Base-by-base conservation (phyloP, 208 protist species). In the Acanthamoeba rhysodes region DNA sequence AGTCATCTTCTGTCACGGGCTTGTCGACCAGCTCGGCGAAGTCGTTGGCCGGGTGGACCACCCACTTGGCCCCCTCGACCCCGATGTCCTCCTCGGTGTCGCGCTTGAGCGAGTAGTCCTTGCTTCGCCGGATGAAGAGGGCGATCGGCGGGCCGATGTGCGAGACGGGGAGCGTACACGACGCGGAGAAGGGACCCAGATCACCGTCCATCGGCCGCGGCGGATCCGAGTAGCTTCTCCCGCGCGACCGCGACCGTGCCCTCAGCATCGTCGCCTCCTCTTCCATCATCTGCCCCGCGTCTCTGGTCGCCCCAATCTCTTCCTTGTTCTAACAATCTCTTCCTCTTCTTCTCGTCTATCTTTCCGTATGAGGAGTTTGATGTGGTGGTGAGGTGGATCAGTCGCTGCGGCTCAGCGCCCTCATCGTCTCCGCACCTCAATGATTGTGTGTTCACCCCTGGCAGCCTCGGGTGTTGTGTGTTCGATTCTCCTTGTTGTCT, bases 21-120 rank as follows among this genome's bases (percentile, higher is more conserved):
- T 48, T 62, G 24, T 32, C n/a, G 34, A 12, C 82, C 24, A 34
- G 18, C 7, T 18, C n/a, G 34, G n/a, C 82, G 6, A 34, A 18
- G 0, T 18, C 12, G 50, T 68, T 14, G 10, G 59, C 62, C 2
- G 27, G 62, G 24, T 29, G 62, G 7, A 6, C 24, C 62, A 68
- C 59, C 84, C 84, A 90, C 55, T 66, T 68, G 32, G 84, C 84
- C 41, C 84, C 84, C 84, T 90, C 84, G 18, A 90, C 84, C 14
- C 84, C 84, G 18, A 90, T 48, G 50, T 90, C 84, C 50, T 90
- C 84, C 55, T 90, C 84, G 7, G 50, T 66, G 50, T 90, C 84
- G 3, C 59, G 50, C 84, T 90, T 90, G 20, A 90, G 84, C 18
- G 84, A 57, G 37, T 80, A 80, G 72, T 80, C 34, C 34, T 80